phyloP scores from a whole-genome alignment of 768 basidiomycete species.

The Zangia roseola region DNA sequence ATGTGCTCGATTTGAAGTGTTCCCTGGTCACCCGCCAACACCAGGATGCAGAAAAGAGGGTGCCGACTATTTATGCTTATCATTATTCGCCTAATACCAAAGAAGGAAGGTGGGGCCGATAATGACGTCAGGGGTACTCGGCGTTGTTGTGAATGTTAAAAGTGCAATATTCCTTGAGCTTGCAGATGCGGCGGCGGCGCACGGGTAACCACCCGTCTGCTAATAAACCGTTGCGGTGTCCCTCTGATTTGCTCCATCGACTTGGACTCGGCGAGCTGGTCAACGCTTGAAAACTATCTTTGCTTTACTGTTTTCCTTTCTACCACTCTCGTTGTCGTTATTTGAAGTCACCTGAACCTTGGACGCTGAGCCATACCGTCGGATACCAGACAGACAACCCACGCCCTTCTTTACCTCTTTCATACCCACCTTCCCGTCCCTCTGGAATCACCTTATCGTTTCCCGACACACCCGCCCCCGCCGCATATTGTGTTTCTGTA shows the following conservation, averaged over 20 bases:
- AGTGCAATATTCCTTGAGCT: no score
- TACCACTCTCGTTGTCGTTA: neutral
- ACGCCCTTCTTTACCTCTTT: neutral
- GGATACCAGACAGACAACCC: neutral
- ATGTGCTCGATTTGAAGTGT: no score
- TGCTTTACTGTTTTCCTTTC: neutral
- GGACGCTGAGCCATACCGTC: neutral
- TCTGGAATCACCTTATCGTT: neutral
- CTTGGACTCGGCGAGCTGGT: neutral
- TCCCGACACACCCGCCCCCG: no score
- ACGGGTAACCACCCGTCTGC: neutral
- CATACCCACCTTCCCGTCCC: no score
- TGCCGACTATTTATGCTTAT: neutral
- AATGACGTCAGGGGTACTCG: slow-evolving; percentile 26
- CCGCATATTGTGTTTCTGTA: no score
- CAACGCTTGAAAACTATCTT: neutral
- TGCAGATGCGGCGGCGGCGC: no score
- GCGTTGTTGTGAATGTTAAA: neutral
- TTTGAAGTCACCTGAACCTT: neutral
- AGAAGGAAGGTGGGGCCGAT: slow-evolving; percentile 13
- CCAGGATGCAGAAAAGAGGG: neutral
- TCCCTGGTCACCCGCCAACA: no score
- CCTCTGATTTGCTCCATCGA: neutral
- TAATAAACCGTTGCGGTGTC: slow-evolving; percentile 5
- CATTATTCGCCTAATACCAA: neutral